phyloP scores from a whole-genome alignment of 805 yeast species.

The Yarrowia divulgata region DNA sequence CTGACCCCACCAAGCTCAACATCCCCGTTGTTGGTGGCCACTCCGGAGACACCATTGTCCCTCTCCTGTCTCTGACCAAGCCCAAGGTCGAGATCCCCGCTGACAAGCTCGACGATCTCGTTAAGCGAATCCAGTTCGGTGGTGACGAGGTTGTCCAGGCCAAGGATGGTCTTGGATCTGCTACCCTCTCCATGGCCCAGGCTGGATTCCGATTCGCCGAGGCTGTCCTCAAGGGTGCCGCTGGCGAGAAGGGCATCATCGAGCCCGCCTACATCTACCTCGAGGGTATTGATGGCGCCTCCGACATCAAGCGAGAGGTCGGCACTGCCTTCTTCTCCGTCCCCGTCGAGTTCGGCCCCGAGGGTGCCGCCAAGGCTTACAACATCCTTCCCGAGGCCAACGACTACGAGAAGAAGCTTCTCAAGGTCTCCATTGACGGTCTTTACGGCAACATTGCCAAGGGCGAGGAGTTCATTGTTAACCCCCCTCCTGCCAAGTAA shows the following conservation, averaged over 20 bases:
- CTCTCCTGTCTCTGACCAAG: constrained; percentile 85
- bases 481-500: constrained; percentile 47
- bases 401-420: constrained; percentile 82
- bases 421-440: constrained; percentile 85
- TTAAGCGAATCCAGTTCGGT: constrained; percentile 92
- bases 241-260: constrained; percentile 56
- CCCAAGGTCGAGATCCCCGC: constrained; percentile 60
- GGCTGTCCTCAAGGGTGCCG: constrained; percentile 54
- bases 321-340: constrained; percentile 81
- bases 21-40: constrained; percentile 96
- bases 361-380: constrained; percentile 74
- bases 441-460: constrained; percentile 88
- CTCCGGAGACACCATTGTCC: constrained; percentile 96
- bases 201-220: constrained; percentile 85
- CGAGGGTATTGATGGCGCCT: constrained; percentile 54
- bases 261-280: constrained; percentile 61
- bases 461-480: constrained; percentile 82
- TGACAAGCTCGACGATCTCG: constrained; percentile 69
- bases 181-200: constrained; percentile 91
- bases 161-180: constrained; percentile 92
- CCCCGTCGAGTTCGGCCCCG: constrained; percentile 72
- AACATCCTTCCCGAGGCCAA: constrained; percentile 70
- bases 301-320: constrained; percentile 72
- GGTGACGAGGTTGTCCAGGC: constrained; percentile 96
- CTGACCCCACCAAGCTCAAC: constrained; percentile 78